Percentiles rank a stretch among this genome's conserved stretches.
phyloP scores from a whole-genome alignment of 1,139 yeast species.

The Kazachstania sp. region DNA sequence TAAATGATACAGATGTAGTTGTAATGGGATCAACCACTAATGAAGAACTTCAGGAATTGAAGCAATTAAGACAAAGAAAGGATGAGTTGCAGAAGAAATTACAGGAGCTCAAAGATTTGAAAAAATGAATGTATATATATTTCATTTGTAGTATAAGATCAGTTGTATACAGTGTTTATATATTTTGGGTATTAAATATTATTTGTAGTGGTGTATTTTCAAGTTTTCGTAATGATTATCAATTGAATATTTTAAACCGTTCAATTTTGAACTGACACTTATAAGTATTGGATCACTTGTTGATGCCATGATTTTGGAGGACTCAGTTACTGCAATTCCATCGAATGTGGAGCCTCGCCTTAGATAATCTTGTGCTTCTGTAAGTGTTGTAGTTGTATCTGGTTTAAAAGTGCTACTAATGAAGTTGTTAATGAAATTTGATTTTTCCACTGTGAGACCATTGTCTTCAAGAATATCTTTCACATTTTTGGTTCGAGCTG shows the following conservation, averaged over 20 bases:
- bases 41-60: constrained; percentile 33
- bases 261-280: constrained; percentile 36
- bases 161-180: background rate
- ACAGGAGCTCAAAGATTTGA: constrained; percentile 7
- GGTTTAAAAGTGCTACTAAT: constrained; percentile 18
- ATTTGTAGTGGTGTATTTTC: constrained; percentile 7
- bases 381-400: constrained; percentile 16
- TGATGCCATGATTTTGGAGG: constrained; percentile 33
- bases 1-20: constrained; percentile 20
- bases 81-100: constrained; percentile 31
- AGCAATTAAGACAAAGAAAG: constrained; percentile 31
- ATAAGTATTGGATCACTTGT: constrained; percentile 40
- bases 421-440: constrained; percentile 18
- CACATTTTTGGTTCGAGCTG: constrained; percentile 16
- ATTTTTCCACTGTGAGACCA: constrained; percentile 23
- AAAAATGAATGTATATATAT: background rate
- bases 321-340: constrained; percentile 33
- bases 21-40: constrained; percentile 30
- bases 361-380: constrained; percentile 29
- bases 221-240: constrained; percentile 31
- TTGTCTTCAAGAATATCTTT: constrained; percentile 14
- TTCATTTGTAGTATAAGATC: background rate
- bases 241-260: constrained; percentile 29
- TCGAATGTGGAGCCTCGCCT: constrained; percentile 33
- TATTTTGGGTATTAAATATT: constrained; percentile 6